Percentiles rank a stretch among this genome's conserved stretches.
Evolutionary conservation across 768 basidiomycete species (phyloP).

Genomic region (Hypsizygus marmoreus): DNA sequence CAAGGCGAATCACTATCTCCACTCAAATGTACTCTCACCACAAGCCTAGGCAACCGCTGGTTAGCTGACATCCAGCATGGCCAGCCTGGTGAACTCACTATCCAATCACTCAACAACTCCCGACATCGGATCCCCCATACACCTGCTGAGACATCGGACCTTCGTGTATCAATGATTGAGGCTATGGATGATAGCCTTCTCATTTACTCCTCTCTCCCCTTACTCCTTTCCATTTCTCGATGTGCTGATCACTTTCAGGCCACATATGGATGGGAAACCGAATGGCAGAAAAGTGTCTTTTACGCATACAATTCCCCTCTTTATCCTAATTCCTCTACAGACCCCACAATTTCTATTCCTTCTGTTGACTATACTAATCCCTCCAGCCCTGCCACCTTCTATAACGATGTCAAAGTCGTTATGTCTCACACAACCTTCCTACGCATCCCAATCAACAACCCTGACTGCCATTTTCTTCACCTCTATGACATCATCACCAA

Average conservation of each 20-base stretch:
- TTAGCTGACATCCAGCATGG: slow-evolving; percentile 7
- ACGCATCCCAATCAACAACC: not conserved
- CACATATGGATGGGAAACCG: slow-evolving; percentile 2
- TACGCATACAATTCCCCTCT: not conserved
- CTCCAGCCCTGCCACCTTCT: not conserved
- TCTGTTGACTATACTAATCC: not conserved
- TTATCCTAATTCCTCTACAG: not conserved
- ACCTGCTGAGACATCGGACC: no score
- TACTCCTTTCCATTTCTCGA: not conserved
- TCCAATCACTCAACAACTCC: no score
- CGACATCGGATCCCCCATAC: no score
- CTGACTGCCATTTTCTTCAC: not conserved
- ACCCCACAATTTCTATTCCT: not conserved
- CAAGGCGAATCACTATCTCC: slow-evolving; percentile 26
- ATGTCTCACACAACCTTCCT: slow-evolving; percentile 1
- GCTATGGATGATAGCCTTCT: slow-evolving; percentile 1
- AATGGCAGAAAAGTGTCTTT: not conserved
- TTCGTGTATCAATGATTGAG: no score
- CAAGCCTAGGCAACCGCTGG: slow-evolving; percentile 19
- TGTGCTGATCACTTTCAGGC: slow-evolving; percentile 1
- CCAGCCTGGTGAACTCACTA: slow-evolving; percentile 1
- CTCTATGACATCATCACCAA: not conserved
- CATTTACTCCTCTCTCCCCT: not conserved
- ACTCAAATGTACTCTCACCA: slow-evolving; percentile 25
- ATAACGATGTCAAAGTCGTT: not conserved